phyloP scores from a whole-genome alignment of 176 grass and related monocot species.

The bread wheat (Triticum aestivum) region IWGSC_CS_RefSeq_v2.1 NC_057804.1:415531667-415532166 shows the following conservation, averaged over 20 bases:
- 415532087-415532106: background rate
- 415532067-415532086: conserved; percentile 26
- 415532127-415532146: conserved; percentile 14
- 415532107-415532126: conserved; percentile 18
- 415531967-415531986: background rate
- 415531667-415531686: conserved; percentile 50
- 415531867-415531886: too few species aligned
- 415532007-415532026: background rate
- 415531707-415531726: conserved; percentile 29
- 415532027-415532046: background rate
- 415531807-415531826: background rate
- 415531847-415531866: too few species aligned
- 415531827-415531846: too few species aligned
- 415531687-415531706: conserved; percentile 33
- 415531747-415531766: conserved; percentile 8
- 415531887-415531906: too few species aligned
- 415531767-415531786: background rate
- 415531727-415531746: conserved; percentile 44
- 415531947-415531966: too few species aligned
- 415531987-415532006: background rate
- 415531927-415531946: too few species aligned
- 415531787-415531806: conserved; percentile 9
- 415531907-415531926: too few species aligned
- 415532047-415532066: background rate
- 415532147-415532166: background rate